phyloP scores from a whole-genome alignment of 2,329 filamentous ascomycete genomes.

The Scopulariopsis brevicaulis region DNA sequence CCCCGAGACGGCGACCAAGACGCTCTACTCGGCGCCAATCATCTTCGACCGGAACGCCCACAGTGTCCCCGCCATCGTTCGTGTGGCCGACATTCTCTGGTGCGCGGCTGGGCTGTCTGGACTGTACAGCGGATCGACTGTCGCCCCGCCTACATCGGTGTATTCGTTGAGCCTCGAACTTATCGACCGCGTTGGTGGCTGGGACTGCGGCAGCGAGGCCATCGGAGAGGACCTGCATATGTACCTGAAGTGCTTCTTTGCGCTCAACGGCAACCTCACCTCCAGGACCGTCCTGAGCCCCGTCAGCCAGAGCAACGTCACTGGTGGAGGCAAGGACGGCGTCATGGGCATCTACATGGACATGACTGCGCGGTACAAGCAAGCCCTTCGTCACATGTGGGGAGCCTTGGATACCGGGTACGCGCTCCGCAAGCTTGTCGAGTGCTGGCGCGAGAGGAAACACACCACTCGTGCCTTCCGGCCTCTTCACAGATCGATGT shows the following conservation, averaged over 20 bases:
- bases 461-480: slow-evolving; percentile 42
- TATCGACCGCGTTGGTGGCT: slow-evolving; percentile 58
- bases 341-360: slow-evolving; percentile 43
- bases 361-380: slow-evolving; percentile 55
- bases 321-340: slow-evolving; percentile 42
- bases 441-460: slow-evolving; percentile 46
- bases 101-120: slow-evolving; percentile 59
- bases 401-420: slow-evolving; percentile 60
- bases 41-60: slow-evolving; percentile 67
- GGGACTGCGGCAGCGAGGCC: slow-evolving; percentile 59
- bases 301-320: slow-evolving; percentile 63
- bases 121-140: slow-evolving; percentile 49
- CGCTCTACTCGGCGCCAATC: slow-evolving; percentile 58
- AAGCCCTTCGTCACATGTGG: slow-evolving; percentile 68
- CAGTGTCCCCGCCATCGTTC: slow-evolving; percentile 53
- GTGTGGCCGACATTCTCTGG: slow-evolving; percentile 64
- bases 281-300: slow-evolving; percentile 54
- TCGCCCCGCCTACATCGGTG: slow-evolving; percentile 62
- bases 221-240: slow-evolving; percentile 70
- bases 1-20: slow-evolving; percentile 48
- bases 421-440: slow-evolving; percentile 44
- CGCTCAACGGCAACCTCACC: slow-evolving; percentile 57
- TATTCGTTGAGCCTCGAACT: slow-evolving; percentile 59
- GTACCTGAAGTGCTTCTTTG: slow-evolving; percentile 70
- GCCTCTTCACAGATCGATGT: slow-evolving; percentile 40